Percentiles rank a stretch among this genome's conserved stretches.
Evolutionary conservation across 169 alveolate genomes (phyloP).

Genomic region (Cryptosporidium ryanae): DNA sequence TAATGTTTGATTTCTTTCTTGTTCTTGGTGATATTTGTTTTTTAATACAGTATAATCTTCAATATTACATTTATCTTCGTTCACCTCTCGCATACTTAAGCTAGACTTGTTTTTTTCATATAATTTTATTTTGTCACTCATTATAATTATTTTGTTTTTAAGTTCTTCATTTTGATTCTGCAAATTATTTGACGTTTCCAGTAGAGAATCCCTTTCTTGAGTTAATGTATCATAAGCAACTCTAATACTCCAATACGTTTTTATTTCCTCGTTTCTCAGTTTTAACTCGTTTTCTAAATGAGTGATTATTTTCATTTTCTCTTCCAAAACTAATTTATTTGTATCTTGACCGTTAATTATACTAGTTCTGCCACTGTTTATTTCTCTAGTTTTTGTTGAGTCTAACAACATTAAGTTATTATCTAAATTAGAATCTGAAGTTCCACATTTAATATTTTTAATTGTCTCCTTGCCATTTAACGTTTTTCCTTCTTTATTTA

Average conservation of each 20-base stretch:
- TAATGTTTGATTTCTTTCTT: conserved; percentile 25
- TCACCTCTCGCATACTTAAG: not conserved
- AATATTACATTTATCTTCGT: not conserved
- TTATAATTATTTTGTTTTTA: not conserved
- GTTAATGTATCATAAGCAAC: conserved; percentile 70
- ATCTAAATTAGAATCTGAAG: conserved; percentile 3
- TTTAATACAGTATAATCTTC: not conserved
- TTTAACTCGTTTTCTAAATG: conserved; percentile 62
- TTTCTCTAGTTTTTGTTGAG: not conserved
- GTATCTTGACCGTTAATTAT: not conserved
- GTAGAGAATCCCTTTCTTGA: conserved; percentile 66
- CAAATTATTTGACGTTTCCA: conserved; percentile 33
- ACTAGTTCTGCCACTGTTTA: not conserved
- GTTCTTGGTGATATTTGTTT: conserved; percentile 50
- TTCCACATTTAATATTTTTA: not conserved
- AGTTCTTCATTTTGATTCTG: conserved; percentile 30
- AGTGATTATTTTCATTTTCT: conserved; percentile 55
- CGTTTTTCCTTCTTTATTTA: conserved; percentile 48
- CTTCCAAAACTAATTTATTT: conserved; percentile 24
- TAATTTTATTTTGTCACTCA: conserved; percentile 37
- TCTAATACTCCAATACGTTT: conserved; percentile 70
- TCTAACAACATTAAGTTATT: not conserved
- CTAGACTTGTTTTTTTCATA: not conserved
- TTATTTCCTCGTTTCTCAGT: conserved; percentile 62
- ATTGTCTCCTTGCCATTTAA: too few species aligned